Conservation (phyloP, 2,329 filamentous ascomycete species). For the Zymoseptoria brevis region DNA sequence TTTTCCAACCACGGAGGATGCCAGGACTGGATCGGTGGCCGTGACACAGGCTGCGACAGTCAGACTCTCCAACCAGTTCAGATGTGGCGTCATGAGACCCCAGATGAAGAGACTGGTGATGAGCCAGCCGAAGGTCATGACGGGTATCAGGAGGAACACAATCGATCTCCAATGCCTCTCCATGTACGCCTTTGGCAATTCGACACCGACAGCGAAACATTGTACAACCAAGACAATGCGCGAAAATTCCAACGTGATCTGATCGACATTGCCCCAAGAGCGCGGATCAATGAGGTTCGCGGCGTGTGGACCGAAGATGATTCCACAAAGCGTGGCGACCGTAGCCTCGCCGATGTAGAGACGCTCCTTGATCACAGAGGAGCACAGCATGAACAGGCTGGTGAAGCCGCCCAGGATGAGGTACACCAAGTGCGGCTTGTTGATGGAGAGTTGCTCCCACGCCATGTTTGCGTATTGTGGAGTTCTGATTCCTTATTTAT, state of each 20-base stretch:
- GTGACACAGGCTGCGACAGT: conserved; percentile 88
- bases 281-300: conserved; percentile 70
- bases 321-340: conserved; percentile 77
- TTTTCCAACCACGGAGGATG: conserved; percentile 96
- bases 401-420: conserved; percentile 98
- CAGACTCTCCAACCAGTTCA: conserved; percentile 85
- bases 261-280: conserved; percentile 75
- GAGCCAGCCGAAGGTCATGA: conserved; percentile 96
- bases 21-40: conserved; percentile 91
- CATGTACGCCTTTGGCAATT: conserved; percentile 92
- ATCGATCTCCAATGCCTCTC: conserved; percentile 96
- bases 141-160: conserved; percentile 74
- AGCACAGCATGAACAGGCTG: conserved; percentile 95
- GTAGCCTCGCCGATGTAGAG: conserved; percentile 98
- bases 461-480: conserved; percentile 48
- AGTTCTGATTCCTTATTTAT: conserved; percentile 15
- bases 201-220: conserved; percentile 85
- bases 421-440: conserved; percentile 94
- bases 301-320: conserved; percentile 81
- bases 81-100: conserved; percentile 67
- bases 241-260: conserved; percentile 82
- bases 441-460: conserved; percentile 76
- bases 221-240: conserved; percentile 84
- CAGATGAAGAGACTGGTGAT: conserved; percentile 89
- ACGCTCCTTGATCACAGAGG: conserved; percentile 94